These are phyloP conservation scores for Flaveria bidentis DNA, from an alignment of 129 eudicot species.

Conservation along the genomic window DNA sequence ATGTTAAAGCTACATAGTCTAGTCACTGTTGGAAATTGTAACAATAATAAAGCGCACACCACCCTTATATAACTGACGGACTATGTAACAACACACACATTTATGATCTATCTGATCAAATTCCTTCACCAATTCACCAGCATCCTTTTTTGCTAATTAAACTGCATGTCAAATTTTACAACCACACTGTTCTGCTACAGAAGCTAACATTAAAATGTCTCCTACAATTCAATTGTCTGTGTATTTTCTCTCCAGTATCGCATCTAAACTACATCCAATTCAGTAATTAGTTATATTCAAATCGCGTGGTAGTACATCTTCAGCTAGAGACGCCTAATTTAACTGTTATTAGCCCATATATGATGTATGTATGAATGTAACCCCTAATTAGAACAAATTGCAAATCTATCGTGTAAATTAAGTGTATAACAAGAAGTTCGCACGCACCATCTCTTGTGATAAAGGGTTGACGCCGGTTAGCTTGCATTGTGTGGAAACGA, in stretches of 20 bases:
- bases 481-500: slow-evolving; percentile 71
- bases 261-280: background rate
- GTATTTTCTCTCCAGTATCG: background rate
- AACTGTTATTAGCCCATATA: background rate
- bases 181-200: background rate
- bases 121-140: slow-evolving; percentile 9
- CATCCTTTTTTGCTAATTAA: slow-evolving; percentile 1
- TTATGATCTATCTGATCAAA: background rate
- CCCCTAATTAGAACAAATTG: background rate
- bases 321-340: background rate
- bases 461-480: slow-evolving; percentile 97
- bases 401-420: background rate
- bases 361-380: slow-evolving; percentile 13
- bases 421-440: background rate
- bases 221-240: background rate
- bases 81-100: background rate
- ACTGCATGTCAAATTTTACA: slow-evolving; percentile 17
- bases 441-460: slow-evolving; percentile 87
- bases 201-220: background rate
- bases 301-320: background rate
- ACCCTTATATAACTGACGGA: background rate
- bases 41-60: background rate
- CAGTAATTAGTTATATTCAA: background rate
- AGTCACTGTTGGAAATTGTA: background rate
- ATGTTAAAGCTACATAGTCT: background rate